Conservation (phyloP, 176 grass and related monocot genomes). For the Carex pumila region DNA sequence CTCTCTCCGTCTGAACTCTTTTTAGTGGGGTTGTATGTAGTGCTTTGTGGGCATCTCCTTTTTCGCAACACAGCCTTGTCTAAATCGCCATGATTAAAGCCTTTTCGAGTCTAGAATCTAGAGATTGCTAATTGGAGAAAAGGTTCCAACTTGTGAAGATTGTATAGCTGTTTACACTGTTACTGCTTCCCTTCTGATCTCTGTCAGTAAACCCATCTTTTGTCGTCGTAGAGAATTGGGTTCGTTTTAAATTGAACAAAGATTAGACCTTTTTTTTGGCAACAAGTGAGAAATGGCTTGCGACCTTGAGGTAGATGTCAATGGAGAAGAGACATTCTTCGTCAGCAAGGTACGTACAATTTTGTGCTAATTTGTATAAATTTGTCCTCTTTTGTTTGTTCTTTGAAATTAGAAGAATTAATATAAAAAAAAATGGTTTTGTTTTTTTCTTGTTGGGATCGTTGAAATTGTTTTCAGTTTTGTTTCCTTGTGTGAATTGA, state of each 20-base stretch:
- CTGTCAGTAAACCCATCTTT: not conserved
- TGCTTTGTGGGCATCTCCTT: constrained; percentile 13
- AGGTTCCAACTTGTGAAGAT: not conserved
- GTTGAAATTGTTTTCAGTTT: not conserved
- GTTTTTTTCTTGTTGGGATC: constrained; percentile 5
- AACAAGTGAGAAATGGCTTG: constrained; percentile 38
- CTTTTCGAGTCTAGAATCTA: constrained; percentile 21
- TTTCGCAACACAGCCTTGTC: constrained; percentile 1
- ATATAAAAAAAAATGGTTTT: not conserved
- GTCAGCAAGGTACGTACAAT: constrained; percentile 53
- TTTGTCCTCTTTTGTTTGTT: constrained; percentile 26
- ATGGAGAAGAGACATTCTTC: constrained; percentile 77
- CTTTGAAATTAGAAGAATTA: constrained; percentile 1
- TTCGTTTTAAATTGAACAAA: constrained; percentile 13
- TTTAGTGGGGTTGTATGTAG: constrained; percentile 5
- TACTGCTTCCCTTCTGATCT: not conserved
- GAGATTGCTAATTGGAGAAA: constrained; percentile 1
- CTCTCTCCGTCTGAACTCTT: not conserved
- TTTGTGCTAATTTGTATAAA: not conserved
- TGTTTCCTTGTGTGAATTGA: not conserved
- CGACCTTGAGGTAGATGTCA: constrained; percentile 80
- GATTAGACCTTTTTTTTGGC: not conserved
- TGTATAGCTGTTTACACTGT: not conserved
- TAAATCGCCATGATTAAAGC: constrained; percentile 19
- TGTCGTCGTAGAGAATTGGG: not conserved